Conservation (phyloP, 257 asterid species). For the Galeopsis tetrahit region DNA sequence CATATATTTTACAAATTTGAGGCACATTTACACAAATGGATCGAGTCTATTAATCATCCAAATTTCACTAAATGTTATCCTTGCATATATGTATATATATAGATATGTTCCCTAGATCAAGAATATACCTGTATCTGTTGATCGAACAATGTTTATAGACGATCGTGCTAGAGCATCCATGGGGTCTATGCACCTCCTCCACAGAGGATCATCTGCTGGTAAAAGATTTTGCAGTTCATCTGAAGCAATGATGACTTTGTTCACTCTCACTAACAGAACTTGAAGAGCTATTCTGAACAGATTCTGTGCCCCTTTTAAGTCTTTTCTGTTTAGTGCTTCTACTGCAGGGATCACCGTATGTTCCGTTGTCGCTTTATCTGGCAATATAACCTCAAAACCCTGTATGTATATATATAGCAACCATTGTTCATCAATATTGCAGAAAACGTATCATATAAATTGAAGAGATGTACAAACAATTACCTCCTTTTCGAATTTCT, state of each 20-base stretch:
- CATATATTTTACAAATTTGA: constrained; percentile 4
- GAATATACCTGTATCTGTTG: constrained; percentile 34
- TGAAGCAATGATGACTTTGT: constrained; percentile 64
- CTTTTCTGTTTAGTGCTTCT: constrained; percentile 65
- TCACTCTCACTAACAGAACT: constrained; percentile 70
- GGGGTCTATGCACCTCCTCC: constrained; percentile 67
- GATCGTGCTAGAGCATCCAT: constrained; percentile 70
- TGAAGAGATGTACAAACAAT: background rate
- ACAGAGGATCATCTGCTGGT: constrained; percentile 75
- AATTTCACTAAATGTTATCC: background rate
- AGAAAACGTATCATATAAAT: background rate
- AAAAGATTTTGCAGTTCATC: constrained; percentile 61
- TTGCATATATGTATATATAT: background rate
- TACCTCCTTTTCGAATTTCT: constrained; percentile 73
- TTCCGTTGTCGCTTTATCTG: constrained; percentile 73
- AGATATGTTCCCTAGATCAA: background rate
- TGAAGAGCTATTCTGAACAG: constrained; percentile 69
- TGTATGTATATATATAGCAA: constrained; percentile 33
- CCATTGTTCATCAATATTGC: constrained; percentile 1
- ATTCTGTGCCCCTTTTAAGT: constrained; percentile 74
- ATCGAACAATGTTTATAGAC: constrained; percentile 45
- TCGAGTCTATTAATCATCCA: constrained; percentile 16
- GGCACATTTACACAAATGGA: background rate
- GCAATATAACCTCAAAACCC: constrained; percentile 76
- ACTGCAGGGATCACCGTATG: constrained; percentile 64